A percentile compares a stretch with the other conserved stretches of the same genome.
Conservation (phyloP, 139 green algal species). For the Closterium sp. region DNA sequence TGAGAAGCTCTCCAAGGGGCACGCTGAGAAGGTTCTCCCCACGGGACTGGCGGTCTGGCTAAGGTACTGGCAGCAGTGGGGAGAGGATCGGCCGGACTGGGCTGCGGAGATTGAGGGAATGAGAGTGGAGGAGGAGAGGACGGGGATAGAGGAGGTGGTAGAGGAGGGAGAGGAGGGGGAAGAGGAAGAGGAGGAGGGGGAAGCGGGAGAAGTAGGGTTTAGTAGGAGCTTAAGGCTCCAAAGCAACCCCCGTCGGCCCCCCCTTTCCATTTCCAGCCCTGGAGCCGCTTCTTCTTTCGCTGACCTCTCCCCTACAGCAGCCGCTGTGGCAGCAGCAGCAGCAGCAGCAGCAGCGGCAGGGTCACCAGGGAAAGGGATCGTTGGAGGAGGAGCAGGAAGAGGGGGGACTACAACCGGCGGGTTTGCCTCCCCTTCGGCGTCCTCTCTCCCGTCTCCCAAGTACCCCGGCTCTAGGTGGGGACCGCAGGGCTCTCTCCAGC, state of each 20-base stretch:
- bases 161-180: not conserved
- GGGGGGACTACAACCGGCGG: not conserved
- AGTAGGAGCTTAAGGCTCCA: not conserved
- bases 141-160: not conserved
- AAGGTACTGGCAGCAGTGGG: not conserved
- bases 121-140: not conserved
- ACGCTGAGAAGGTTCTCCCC: not conserved
- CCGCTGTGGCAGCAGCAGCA: not conserved
- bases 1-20: not conserved
- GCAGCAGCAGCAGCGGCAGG: not conserved
- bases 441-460: not conserved
- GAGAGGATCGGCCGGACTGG: not conserved
- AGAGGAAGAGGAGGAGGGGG: not conserved
- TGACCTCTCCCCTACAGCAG: not conserved
- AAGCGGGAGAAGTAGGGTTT: not conserved
- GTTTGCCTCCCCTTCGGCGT: not conserved
- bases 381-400: not conserved
- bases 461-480: not conserved
- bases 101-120: not conserved
- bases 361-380: not conserved
- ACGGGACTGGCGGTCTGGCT: not conserved
- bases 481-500: not conserved
- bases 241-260: not conserved
- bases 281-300: not conserved
- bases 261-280: not conserved